Base-by-base conservation (phyloP, 2,329 filamentous ascomycete species). In the Fonsecaea pugnacius region DNA sequence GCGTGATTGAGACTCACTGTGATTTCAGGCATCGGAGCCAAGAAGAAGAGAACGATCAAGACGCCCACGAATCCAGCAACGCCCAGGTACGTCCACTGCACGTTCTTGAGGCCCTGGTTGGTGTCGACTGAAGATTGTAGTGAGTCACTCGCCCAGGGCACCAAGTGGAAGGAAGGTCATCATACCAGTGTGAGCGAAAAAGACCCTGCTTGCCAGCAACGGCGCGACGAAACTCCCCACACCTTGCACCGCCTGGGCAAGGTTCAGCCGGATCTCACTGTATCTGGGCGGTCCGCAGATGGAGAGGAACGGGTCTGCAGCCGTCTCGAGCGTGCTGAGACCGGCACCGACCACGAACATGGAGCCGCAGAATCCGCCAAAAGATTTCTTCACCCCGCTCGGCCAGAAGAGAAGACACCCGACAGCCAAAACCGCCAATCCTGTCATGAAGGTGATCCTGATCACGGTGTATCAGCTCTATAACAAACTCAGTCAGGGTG, bases 51-150 rank as follows among this genome's bases (percentile, higher is more conserved):
- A 1, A 81, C 54, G 0, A 85, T 82, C 1, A 89, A 78, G 9
- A 83, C 63, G 66, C 82, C 83, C 30, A 87, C 85, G 64, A 89
- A 88, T 67, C 79, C 78, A 2, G 85, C 86, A 35, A 88, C 86
- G 4, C 83, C 85, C 2, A 89, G 79, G 70, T 89, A 89, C 1
- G 85, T 83, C 84, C 85, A 89, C 72, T 89, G 86, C 8, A 88
- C 86, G 59, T 84, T 88, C 68, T 79, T 76, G 59, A 89, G 74
- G 2, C 82, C 80, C n/a, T 80, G 73, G 9, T 75, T 75, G 56
- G 78, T 79, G 36, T 83, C 78, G 36, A 80, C 78, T 60, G 27
- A n/a, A n/a, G 43, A 27, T 9, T 7, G 12, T 32, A 60, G 53
- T 24, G n/a, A 38, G 33, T 30, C 8, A 48, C n/a, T 50, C 18